phyloP scores from a whole-genome alignment of 352 stramenopile species.

The Phytophthora cactorum region DNA sequence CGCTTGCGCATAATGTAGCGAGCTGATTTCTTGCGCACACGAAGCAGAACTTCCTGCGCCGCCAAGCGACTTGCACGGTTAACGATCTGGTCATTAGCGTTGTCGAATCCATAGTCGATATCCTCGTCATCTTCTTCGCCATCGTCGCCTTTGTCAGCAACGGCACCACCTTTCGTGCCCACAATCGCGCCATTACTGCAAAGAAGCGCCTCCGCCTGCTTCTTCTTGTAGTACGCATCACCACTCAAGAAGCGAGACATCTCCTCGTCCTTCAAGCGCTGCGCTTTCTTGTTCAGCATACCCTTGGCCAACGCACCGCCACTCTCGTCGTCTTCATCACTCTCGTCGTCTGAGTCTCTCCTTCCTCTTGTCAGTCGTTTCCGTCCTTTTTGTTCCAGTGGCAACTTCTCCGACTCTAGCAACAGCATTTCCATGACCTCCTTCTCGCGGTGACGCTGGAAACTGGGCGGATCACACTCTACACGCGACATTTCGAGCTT shows the following conservation, averaged over 20 bases:
- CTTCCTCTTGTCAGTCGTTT: conserved; percentile 33
- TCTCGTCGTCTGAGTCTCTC: conserved; percentile 24
- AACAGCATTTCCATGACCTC: conserved; percentile 92
- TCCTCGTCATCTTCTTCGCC: conserved; percentile 63
- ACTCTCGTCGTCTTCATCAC: conserved; percentile 43
- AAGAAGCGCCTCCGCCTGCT: conserved; percentile 49
- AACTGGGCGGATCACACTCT: conserved; percentile 90
- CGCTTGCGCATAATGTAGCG: conserved; percentile 83
- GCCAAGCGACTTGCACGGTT: conserved; percentile 77
- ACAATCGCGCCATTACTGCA: conserved; percentile 20
- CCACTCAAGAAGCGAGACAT: conserved; percentile 76
- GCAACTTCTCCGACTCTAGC: conserved; percentile 79
- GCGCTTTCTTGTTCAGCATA: conserved; percentile 45
- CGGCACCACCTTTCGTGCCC: conserved; percentile 23
- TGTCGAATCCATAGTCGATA: conserved; percentile 87
- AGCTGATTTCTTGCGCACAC: conserved; percentile 74
- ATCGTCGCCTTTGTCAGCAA: conserved; percentile 22
- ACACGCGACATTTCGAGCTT: conserved; percentile 88
- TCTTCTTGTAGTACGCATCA: conserved; percentile 74
- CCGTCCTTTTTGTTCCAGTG: conserved; percentile 48
- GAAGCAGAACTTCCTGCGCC: conserved; percentile 69
- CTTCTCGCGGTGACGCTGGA: conserved; percentile 86
- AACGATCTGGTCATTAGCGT: conserved; percentile 83
- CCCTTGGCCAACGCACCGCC: conserved; percentile 30
- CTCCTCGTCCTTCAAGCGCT: conserved; percentile 77